Percentiles rank a stretch among this genome's conserved stretches.
phyloP scores from a whole-genome alignment of 2,329 filamentous ascomycete species.

The Fusarium decemcellulare region DNA sequence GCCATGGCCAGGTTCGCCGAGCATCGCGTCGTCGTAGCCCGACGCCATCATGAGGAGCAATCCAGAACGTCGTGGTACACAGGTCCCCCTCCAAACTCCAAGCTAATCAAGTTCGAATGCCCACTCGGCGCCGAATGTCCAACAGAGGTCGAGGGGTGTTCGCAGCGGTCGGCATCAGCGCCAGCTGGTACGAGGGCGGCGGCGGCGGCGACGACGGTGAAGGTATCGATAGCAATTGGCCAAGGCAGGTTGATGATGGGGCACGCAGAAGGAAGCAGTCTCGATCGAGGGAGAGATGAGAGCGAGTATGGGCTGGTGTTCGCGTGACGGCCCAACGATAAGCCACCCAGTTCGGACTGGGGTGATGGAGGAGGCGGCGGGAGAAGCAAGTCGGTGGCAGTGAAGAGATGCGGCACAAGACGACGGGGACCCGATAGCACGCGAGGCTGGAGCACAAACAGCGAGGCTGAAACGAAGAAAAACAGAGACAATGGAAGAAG shows the following conservation, averaged over 20 bases:
- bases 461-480: constrained; percentile 34
- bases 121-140: constrained; percentile 51
- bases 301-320: constrained; percentile 40
- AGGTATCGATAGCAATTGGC: constrained; percentile 49
- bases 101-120: constrained; percentile 38
- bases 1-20: constrained; percentile 55
- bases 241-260: constrained; percentile 21
- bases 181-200: constrained; percentile 41
- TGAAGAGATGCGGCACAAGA: constrained; percentile 47
- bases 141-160: constrained; percentile 51
- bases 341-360: constrained; percentile 41
- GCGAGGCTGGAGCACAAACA: constrained; percentile 44
- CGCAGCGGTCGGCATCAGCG: constrained; percentile 57
- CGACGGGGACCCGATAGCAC: constrained; percentile 38
- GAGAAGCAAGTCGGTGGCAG: constrained; percentile 46
- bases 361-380: constrained; percentile 33
- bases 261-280: constrained; percentile 33
- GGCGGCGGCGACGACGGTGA: constrained; percentile 22
- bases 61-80: constrained; percentile 42
- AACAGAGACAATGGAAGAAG: constrained; percentile 38
- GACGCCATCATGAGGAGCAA: constrained; percentile 58
- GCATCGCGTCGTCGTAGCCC: constrained; percentile 61
- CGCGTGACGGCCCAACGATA: constrained; percentile 48
- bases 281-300: constrained; percentile 34
- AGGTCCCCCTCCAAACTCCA: constrained; percentile 47